These are phyloP conservation scores for Myxozyma neglecta DNA, from an alignment of 805 yeast genomes.

Conservation along the genomic window DNA sequence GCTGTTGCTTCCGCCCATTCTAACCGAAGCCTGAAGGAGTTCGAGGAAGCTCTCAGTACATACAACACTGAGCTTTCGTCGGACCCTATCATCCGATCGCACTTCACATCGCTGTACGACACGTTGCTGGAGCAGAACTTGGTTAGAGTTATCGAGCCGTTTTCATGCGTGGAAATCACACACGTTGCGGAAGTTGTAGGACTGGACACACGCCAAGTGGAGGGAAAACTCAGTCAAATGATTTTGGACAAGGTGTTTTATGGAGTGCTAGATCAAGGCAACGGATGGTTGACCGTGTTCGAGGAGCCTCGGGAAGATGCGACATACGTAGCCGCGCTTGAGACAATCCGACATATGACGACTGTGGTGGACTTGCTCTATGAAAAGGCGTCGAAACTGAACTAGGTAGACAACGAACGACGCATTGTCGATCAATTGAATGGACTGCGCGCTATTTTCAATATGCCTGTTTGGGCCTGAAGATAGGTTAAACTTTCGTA, in stretches of 20 bases:
- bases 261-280: conserved; percentile 97
- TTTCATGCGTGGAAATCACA: conserved; percentile 89
- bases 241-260: conserved; percentile 91
- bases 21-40: conserved; percentile 85
- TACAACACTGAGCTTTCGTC: conserved; percentile 72
- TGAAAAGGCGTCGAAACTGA: conserved; percentile 54
- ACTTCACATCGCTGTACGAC: conserved; percentile 89
- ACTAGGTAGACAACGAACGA: background rate
- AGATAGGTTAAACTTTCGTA: too few relatives aligned
- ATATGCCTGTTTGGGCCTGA: too few relatives aligned
- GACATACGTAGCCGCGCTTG: conserved; percentile 83
- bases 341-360: conserved; percentile 82
- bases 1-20: conserved; percentile 87
- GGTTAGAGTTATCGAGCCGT: conserved; percentile 92
- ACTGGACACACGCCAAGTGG: conserved; percentile 81
- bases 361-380: conserved; percentile 85
- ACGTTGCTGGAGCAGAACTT: conserved; percentile 89
- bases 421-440: too few relatives aligned
- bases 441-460: too few relatives aligned
- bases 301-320: conserved; percentile 87
- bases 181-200: conserved; percentile 88
- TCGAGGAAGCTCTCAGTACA: conserved; percentile 74
- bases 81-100: conserved; percentile 86
- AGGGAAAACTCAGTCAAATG: conserved; percentile 94
- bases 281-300: conserved; percentile 92